Evolutionary conservation across 768 basidiomycete genomes (phyloP), one percentile per base, ranked within the genome.

Genomic region (Phaffia australis): DNA sequence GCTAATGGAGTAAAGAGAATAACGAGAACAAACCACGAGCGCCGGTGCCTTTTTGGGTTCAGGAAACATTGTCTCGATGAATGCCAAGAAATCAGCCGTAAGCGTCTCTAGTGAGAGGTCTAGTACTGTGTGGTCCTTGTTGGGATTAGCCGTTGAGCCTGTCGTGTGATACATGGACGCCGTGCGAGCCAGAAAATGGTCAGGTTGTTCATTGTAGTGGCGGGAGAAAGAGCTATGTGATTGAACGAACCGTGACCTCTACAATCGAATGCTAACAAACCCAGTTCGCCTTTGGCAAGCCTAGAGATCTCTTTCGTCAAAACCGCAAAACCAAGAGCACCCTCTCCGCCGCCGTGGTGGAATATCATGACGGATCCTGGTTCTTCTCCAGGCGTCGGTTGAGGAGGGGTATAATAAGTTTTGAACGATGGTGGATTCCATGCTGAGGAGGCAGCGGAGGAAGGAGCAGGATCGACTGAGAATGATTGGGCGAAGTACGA

Each of bases 261-360:
- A 32, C 86, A 85, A 78, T 99, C 94, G 49, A 88, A 77, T 1
- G 87, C 80, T 59, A 99, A 72, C 19, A 97, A 81, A 0, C 94
- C 93, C 60, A 87, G 83, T 70, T 87, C 87, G 6, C 85, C 86
- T 32, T 79, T 80, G 52, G 83, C 82, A 74, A 81, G 70, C 52
- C 78, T 81, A 15, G 74, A 75, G 1, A 97, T 78, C 76, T 88
- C 86, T 76, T 85, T 86, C n/a, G 93, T 90, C 65, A 95, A 81
- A 72, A 84, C 86, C 1, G 95, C 92, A 75, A 94, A 99, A 70
- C 84, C 88, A 69, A 97, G 79, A 0, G 84, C 95, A 0, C 87
- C 86, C 74, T 90, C 90, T n/a, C 95, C 95, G 0, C 90, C 94
- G 0, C 95, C 95, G 71, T 99, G 94, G 72, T 95, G 92, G 77